These are phyloP conservation scores for Leccinum obscurum DNA, from an alignment of 768 basidiomycete species.

Conservation along the genomic window DNA sequence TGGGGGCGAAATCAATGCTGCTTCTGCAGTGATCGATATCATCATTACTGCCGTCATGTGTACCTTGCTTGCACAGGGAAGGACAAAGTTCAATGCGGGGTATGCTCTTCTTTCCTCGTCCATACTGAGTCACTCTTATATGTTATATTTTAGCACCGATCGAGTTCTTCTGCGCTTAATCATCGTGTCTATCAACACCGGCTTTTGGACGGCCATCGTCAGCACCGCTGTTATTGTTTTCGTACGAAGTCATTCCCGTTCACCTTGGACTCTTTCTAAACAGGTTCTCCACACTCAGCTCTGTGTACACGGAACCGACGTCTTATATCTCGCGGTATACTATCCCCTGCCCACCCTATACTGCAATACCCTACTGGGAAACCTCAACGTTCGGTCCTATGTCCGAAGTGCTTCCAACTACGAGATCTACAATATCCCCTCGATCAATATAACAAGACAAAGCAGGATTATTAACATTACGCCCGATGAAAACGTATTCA, in stretches of 20 bases:
- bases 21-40: not conserved
- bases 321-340: not conserved
- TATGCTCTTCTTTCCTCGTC: not conserved
- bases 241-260: not conserved
- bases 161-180: not conserved
- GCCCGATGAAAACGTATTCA: not conserved
- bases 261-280: not conserved
- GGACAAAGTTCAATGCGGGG: not conserved
- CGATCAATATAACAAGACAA: not conserved
- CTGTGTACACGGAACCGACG: not conserved
- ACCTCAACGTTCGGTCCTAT: not conserved
- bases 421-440: not conserved
- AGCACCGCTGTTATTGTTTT: not conserved
- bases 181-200: not conserved
- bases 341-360: not conserved
- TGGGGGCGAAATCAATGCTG: not conserved
- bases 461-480: not conserved
- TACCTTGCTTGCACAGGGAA: not conserved
- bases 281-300: not conserved
- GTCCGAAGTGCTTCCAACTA: not conserved
- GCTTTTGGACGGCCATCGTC: not conserved
- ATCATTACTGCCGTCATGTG: not conserved
- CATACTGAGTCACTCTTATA: not conserved
- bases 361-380: not conserved
- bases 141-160: not conserved